Percentiles rank a stretch among this genome's conserved stretches.
These are phyloP conservation scores for Graphiopsis chlorocephala DNA, from an alignment of 2,329 filamentous ascomycete species.

Conservation along the genomic window DNA sequence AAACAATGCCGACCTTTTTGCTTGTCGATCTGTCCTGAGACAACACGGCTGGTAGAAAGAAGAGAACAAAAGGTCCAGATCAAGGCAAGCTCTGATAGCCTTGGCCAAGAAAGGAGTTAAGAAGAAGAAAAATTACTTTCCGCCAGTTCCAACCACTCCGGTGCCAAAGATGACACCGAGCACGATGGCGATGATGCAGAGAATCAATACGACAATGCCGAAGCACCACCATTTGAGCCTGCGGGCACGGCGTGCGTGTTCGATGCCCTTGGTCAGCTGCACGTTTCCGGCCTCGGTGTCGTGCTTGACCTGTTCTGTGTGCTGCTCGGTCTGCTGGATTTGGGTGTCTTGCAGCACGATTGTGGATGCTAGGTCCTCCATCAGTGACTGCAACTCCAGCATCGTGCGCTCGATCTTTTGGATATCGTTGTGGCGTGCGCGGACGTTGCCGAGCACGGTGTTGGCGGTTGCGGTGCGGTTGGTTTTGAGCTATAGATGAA, in stretches of 20 bases:
- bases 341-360: conserved; percentile 69
- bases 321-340: conserved; percentile 61
- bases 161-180: conserved; percentile 50
- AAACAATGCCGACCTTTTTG: background rate
- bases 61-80: background rate
- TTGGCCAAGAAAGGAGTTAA: background rate
- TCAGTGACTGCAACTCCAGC: conserved; percentile 65
- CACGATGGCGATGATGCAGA: conserved; percentile 49
- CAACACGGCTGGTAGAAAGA: background rate
- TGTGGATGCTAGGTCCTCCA: conserved; percentile 70
- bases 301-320: conserved; percentile 63
- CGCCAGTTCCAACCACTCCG: conserved; percentile 9
- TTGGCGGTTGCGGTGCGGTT: conserved; percentile 72
- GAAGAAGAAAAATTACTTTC: background rate
- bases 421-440: conserved; percentile 79
- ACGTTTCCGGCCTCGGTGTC: conserved; percentile 68
- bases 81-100: background rate
- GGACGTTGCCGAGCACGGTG: conserved; percentile 72
- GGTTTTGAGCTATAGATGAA: conserved; percentile 59
- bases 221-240: conserved; percentile 83
- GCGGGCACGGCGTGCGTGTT: conserved; percentile 63
- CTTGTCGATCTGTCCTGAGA: background rate
- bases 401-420: conserved; percentile 76
- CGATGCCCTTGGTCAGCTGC: conserved; percentile 66
- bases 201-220: conserved; percentile 51